Base-by-base conservation (phyloP, 176 grass and related monocot species). In the Chloris gayana region DNA sequence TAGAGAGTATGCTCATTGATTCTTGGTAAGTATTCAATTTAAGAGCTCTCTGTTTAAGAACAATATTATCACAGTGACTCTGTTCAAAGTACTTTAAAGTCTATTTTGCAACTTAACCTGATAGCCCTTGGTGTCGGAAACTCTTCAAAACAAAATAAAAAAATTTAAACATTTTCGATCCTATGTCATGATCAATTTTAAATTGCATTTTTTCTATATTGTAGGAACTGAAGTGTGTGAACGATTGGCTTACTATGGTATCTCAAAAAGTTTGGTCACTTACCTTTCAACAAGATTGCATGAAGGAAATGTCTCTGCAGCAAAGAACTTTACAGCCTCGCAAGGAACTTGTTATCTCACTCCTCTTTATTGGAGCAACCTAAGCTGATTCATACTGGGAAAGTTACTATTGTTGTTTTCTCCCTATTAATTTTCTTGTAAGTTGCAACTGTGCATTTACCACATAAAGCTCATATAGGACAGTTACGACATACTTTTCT, bases 1-100 rank as follows among this genome's bases (percentile, higher is more conserved):
- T 98, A 92, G 95, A 93, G 74, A 89, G 92, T 92, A 53, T 98
- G 95, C 70, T 92, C 87, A 51, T 91, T 92, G 76, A 98, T 98
- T 85, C 81, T 98, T 69, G 92, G 95, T 94, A 92, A 77, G 64
- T 64, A 64, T 76, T 58, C 37, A 72, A 9, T 42, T 15, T 65
- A 8, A 33, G 22, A 44, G 47, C 31, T 69, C 19, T 68, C 5
- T 0, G n/a, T 18, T 61, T 18, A 39, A 38, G 62, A 67, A 32
- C 17, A 56, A 22, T 22, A 39, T 54, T n/a, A n/a, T n/a, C n/a
- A n/a, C n/a, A n/a, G n/a, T n/a, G n/a, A n/a, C n/a, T n/a, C n/a
- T n/a, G n/a, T n/a, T n/a, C n/a, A n/a, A n/a, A n/a, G n/a, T n/a
- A n/a, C n/a, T n/a, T n/a, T 56, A n/a, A 72, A 24, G 6, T 66